Base-by-base conservation (phyloP, 2,329 filamentous ascomycete genomes). In the Curvularia spicifera region DNA sequence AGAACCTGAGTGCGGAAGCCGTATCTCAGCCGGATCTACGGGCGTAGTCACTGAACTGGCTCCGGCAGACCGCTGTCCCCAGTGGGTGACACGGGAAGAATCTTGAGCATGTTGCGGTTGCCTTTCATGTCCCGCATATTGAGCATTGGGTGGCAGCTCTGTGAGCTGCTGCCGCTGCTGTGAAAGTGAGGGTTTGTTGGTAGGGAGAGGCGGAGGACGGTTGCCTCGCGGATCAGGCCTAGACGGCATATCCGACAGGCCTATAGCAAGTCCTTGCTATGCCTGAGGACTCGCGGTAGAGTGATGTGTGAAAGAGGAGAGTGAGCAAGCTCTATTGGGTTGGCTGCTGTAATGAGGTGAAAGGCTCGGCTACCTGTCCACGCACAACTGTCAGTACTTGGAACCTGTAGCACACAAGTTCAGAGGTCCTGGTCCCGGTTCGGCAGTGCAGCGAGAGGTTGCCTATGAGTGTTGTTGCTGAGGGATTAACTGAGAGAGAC, bases 141-240 rank as follows among this genome's bases (percentile, higher is more conserved):
- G 66, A 7, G 63, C 58, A 6, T 60, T 64, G 10, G 62, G 61
- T 2, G 54, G 47, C 8, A 44, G 50, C 45, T 54, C 58, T 29
- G 60, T 29, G 9, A 13, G 10, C 8, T 31, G 29, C 12, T 15
- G 33, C 33, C 5, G 33, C 33, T 33, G 61, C 2, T 54, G 57
- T 18, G 60, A 58, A 39, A 60, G 50, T 31, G 51, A 31, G 13
- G 69, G 66, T 4, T 73, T 58, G 4, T 57, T 42, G 35, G 72
- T 71, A 2, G 57, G 40, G 39, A 74, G 72, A 1, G 68, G 69
- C 31, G 69, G 67, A 15, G 70, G 72, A 39, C 69, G 68, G 57
- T 62, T 71, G 63, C 66, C 71, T n/a, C 60, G 51, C 13, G 64
- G 65, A 12, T 50, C 31, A 18, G 51, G 29, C 15, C 53, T 51